These are phyloP conservation scores for Salix suchowensis DNA, from an alignment of 345 rosid species.

Conservation along the genomic window DNA sequence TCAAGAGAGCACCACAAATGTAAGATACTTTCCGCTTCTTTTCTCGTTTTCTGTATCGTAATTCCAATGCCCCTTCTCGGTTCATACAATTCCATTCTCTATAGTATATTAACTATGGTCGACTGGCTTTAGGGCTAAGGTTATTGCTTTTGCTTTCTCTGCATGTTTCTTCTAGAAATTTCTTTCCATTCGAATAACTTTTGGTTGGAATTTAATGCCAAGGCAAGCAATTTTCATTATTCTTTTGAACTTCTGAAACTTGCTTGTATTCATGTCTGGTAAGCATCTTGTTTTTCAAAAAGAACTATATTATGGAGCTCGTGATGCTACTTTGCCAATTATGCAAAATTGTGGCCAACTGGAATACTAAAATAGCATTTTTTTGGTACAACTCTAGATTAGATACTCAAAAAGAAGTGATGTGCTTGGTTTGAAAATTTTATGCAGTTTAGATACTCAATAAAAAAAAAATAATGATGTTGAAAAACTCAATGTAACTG, in stretches of 20 bases:
- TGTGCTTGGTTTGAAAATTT: background rate
- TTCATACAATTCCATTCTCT: background rate
- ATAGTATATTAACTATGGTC: background rate
- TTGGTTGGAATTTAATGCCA: background rate
- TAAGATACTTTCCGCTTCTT: constrained; percentile 23
- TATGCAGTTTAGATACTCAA: background rate
- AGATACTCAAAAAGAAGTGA: background rate
- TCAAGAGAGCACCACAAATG: constrained; percentile 78
- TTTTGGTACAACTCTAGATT: background rate
- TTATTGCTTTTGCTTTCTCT: background rate
- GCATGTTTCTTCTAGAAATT: background rate
- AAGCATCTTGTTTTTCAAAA: background rate
- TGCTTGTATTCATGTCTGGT: background rate
- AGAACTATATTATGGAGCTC: background rate
- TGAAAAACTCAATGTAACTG: background rate
- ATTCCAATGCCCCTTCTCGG: background rate
- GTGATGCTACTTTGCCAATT: background rate
- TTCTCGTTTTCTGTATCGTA: background rate
- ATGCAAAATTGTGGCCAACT: background rate
- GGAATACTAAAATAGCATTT: background rate
- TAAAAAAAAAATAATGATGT: background rate
- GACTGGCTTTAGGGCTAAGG: background rate
- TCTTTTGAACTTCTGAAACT: background rate
- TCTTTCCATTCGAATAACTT: background rate
- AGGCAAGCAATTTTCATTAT: background rate